These are phyloP conservation scores for Suillus brevipes DNA, from an alignment of 768 basidiomycete genomes.

Conservation along the genomic window DNA sequence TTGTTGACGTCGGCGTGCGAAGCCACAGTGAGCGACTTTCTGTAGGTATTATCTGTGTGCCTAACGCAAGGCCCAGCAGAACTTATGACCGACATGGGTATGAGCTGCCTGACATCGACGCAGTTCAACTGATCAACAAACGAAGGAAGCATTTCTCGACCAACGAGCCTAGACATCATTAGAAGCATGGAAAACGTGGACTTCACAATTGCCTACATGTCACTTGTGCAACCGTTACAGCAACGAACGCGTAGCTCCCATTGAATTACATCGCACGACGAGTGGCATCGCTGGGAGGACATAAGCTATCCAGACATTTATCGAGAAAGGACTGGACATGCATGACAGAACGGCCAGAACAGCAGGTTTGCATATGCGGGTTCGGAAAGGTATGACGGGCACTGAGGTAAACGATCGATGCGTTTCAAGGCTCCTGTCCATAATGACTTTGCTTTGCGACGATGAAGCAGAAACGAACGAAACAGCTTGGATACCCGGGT, in stretches of 20 bases:
- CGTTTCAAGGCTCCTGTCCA: conserved; percentile 2
- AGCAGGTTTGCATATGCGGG: conserved; percentile 5
- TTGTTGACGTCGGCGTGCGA: not conserved
- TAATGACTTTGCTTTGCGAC: conserved; percentile 3
- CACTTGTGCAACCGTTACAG: not conserved
- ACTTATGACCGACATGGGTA: not conserved
- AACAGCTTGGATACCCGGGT: not conserved
- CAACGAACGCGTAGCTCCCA: not conserved
- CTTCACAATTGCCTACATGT: not conserved
- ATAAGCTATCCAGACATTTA: not conserved
- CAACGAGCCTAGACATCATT: not conserved
- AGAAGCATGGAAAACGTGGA: not conserved
- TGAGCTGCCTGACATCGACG: not conserved
- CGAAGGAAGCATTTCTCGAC: not conserved
- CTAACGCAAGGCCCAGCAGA: not conserved
- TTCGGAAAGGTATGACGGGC: conserved; percentile 4
- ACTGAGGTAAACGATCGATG: not conserved
- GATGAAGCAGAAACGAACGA: conserved; percentile 6
- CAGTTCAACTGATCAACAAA: not conserved
- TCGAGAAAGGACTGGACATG: not conserved
- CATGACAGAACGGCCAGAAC: conserved; percentile 3
- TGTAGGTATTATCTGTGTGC: not conserved
- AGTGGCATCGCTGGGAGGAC: not conserved
- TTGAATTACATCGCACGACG: not conserved
- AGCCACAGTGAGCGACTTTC: not conserved